Evolutionary conservation across 768 basidiomycete genomes (phyloP), one percentile per base, ranked within the genome.

Genomic region (Suillus lakei): DNA sequence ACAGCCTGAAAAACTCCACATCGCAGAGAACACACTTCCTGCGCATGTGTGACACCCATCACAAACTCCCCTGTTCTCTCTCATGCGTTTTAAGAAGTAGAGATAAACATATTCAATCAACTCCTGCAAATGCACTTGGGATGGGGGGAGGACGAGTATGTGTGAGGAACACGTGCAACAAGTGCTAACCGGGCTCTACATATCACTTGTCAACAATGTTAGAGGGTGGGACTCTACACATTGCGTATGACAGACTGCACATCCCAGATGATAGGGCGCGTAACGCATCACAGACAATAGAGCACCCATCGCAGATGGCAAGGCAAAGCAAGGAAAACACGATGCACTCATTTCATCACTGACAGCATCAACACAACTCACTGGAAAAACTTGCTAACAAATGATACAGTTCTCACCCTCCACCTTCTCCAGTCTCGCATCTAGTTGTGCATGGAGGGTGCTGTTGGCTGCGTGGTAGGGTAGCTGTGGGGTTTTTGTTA

Each of bases 391-490:
- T 32, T 6, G 6, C 6, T 32, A 32, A 32, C 3, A 32, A 32
- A 32, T 32, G 6, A 32, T 6, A 32, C 32, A 85, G 3, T 83
- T 82, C 21, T 73, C 62, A 26, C 76, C 73, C 13, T 66, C 64
- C 1, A 83, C 75, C 60, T 77, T 80, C 13, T 68, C 76, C 21
- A 86, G 73, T 32, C 76, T 73, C 2, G 82, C 85, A 68, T 86
- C 86, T 8, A 87, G 70, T 8, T 82, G 79, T 0, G 71, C 82
- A 53, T 78, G 68, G n/a, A 86, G 74, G n/a, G 78, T 77, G 48
- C 82, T 84, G 60, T 86, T 84, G 77, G n/a, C n/a, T n/a, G n/a
- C 79, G 36, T 85, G 82, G 66, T 82, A 87, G 1, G 83, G 78
- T 15, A 78, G n/a, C 44, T 10, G 6, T 6, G 38, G 38, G 16